Base-by-base conservation (phyloP, 352 stramenopile genomes). In the Stramenopiles sp. region DNA sequence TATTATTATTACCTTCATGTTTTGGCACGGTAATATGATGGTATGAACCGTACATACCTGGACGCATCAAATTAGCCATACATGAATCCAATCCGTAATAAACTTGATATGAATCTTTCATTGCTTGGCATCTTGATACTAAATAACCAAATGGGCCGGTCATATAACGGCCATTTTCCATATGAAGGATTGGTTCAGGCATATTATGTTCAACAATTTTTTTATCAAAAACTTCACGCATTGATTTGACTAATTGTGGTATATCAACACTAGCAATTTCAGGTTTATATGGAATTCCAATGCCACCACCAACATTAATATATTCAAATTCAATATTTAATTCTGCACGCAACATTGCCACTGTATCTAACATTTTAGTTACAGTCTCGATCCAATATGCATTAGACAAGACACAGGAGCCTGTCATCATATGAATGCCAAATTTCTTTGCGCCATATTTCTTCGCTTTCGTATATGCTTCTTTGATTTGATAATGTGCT, bases 381-480 rank as follows among this genome's bases (percentile, higher is more conserved):
- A 94, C 88, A 0, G 89, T 94, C 78, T 94, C 88, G 73, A 88
- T 89, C 89, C 89, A 94, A 85, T 94, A 94, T 7, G 87, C 85
- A 80, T 93, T 88, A 80, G 92, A 89, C 83, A 94, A 90, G 53
- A 94, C 89, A 76, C 89, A 94, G 38, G 88, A 93, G 32, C 90
- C 90, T 29, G 90, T 94, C 90, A 94, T 94, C 89, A 94, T 94
- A 85, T 94, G 90, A 78, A 94, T 93, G 74, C 90, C 90, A 82
- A 94, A 94, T 78, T 89, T 87, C 38, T 84, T 94, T 43, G 89
- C 87, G 23, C 90, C 90, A 0, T 86, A 86, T 43, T 87, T 85
- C 81, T 93, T 84, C 4, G 90, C 90, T 80, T 88, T 88, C 80
- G 87, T 87, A 83, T 94, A 94, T 32, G 88, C 89, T 43, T 93